Base-by-base conservation (phyloP, 345 rosid genomes). In the Eucalyptus albens region DNA sequence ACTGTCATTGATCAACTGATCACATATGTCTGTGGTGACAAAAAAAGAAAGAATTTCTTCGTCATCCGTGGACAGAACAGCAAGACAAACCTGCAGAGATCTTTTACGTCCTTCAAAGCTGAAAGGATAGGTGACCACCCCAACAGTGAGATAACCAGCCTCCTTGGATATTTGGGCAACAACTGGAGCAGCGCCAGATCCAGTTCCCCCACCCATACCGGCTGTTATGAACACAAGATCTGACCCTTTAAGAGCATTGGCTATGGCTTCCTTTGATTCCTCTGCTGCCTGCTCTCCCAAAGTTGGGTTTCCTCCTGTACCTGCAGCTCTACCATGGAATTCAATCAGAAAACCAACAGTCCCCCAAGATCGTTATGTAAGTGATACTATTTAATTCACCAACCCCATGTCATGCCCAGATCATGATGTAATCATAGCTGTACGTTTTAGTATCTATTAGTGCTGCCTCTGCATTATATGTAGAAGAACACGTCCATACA, bases 151-250 rank as follows among this genome's bases (percentile, higher is more conserved):
- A 90, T 97, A 97, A 60, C 99, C 99, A 42, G 98, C 98, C 67
- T 98, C 99, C 89, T 94, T 98, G 16, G 98, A 88, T 88, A 98
- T 95, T 92, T 96, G 98, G 80, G 99, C 99, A 55, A 98, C 98
- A 40, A 98, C 98, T 33, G 99, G 99, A 56, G 99, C 99, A 95
- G 99, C 99, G 89, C 99, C 99, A 16, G 99, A 98, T 21, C 99
- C 99, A 42, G 99, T 98, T 26, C 99, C 99, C 90, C 99, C 99
- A 92, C 99, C 99, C 99, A 98, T 98, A 91, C 99, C 99, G 50
- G 99, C 98, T 33, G 99, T 96, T 77, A 98, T 93, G 93, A 98
- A 98, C 93, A 98, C 99, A 92, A 98, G 99, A 92, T 98, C 99
- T 56, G 99, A 98, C 82, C 99, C 99, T 91, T 96, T 98, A 22